A percentile compares a stretch with the other conserved stretches of the same genome.
Evolutionary conservation across 345 rosid species (phyloP).

Genomic region (Barbarea vulgaris): DNA sequence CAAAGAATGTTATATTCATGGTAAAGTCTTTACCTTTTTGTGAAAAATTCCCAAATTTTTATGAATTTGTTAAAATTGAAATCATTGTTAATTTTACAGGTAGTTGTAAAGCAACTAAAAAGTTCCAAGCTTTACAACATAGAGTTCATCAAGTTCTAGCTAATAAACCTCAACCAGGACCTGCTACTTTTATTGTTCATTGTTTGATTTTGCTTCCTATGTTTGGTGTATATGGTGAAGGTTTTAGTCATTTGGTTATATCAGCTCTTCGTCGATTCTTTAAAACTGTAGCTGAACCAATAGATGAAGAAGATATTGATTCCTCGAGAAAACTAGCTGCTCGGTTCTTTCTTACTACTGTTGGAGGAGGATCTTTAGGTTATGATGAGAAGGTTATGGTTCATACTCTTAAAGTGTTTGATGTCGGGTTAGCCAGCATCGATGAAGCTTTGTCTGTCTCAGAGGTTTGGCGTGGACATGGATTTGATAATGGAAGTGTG

Average conservation of each 20-base stretch:
- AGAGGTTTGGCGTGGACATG: constrained; percentile 37
- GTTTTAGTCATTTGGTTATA: constrained; percentile 86
- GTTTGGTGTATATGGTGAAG: constrained; percentile 68
- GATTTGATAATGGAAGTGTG: constrained; percentile 41
- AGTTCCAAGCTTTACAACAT: constrained; percentile 78
- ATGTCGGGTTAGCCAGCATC: constrained; percentile 53
- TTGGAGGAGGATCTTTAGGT: constrained; percentile 56
- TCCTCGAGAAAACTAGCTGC: constrained; percentile 67
- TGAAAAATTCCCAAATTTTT: background rate
- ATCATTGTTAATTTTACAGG: constrained; percentile 47
- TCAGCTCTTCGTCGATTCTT: constrained; percentile 74
- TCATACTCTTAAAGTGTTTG: constrained; percentile 64
- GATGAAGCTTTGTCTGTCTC: constrained; percentile 52
- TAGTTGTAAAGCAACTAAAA: constrained; percentile 64
- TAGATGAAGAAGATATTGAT: constrained; percentile 43
- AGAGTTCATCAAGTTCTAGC: constrained; percentile 56
- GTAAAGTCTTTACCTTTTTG: constrained; percentile 43
- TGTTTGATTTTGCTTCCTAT: constrained; percentile 78
- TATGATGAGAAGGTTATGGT: constrained; percentile 66
- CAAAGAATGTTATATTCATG: constrained; percentile 74
- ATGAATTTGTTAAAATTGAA: background rate
- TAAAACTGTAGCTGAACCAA: constrained; percentile 40
- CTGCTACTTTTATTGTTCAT: constrained; percentile 60
- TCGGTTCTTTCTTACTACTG: constrained; percentile 54
- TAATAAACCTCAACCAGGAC: constrained; percentile 78